Evolutionary conservation across 139 green algal genomes (phyloP).

Genomic region (Chlamydomonas incerta): DNA sequence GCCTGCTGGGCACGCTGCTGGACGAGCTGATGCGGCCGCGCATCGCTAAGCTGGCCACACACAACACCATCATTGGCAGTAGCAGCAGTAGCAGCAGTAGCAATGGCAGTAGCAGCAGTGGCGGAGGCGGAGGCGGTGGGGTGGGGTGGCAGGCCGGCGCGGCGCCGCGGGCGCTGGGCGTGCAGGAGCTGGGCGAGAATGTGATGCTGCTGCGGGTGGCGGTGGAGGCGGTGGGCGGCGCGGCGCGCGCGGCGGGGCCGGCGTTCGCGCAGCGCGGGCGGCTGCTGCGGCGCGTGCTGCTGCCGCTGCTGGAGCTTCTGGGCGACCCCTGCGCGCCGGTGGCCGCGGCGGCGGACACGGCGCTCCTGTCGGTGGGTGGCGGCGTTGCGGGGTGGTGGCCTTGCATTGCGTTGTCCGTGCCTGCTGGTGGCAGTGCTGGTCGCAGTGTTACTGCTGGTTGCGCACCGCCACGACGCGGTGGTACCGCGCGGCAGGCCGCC

Average conservation of each 20-base stretch:
- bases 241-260: slow-evolving; percentile 55
- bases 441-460: too few species aligned
- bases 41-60: slow-evolving; percentile 7
- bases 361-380: slow-evolving; percentile 51
- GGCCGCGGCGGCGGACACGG: slow-evolving; percentile 56
- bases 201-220: slow-evolving; percentile 68
- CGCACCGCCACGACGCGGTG: not conserved
- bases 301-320: slow-evolving; percentile 84
- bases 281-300: slow-evolving; percentile 67
- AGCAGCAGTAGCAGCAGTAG: not conserved
- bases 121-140: not conserved
- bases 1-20: slow-evolving; percentile 40
- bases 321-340: slow-evolving; percentile 70
- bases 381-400: not conserved
- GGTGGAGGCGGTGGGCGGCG: slow-evolving; percentile 66
- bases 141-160: not conserved
- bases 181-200: slow-evolving; percentile 69
- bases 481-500: too few species aligned
- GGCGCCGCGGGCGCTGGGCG: not conserved
- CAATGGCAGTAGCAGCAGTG: too few species aligned
- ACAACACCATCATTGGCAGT: not conserved
- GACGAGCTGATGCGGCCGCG: slow-evolving; percentile 18
- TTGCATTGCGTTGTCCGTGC: not conserved
- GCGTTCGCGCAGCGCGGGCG: slow-evolving; percentile 59
- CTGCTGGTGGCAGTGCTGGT: not conserved